Evolutionary conservation across 441 rosid species (phyloP), one percentile per base, ranked within the genome.

Genomic region (Francoa sonchifolia): DNA sequence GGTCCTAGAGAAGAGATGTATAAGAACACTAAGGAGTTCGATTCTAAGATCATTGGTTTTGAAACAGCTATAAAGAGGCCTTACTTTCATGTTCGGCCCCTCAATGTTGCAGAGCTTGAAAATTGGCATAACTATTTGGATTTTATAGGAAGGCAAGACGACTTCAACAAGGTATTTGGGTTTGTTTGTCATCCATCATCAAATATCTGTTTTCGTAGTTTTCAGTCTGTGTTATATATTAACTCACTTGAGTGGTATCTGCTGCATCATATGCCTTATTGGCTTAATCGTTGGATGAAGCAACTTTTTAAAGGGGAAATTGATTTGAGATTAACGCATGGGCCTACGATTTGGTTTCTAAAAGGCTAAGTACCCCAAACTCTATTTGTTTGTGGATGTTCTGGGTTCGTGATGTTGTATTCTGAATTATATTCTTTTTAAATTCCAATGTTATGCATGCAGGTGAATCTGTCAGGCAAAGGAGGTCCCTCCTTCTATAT

Each of bases 221-320:
- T 67, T 60, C 66, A 74, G 93, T 63, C 49, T 58, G 56, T 70
- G 67, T 68, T 67, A 73, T 59, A 67, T 45, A 57, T 64, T 81
- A 82, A 68, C 88, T 75, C 64, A 83, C 96, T 83, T 70, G 65
- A 80, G 69, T 83, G 79, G 75, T 72, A 75, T 72, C 78, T 81
- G 86, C 95, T 83, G 92, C 90, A 63, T 72, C 92, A 63, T 83
- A 65, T 76, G 77, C 90, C 71, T 74, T 79, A 68, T 80, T 86
- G 95, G 97, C 92, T 83, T 76, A 77, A 73, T 65, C 82, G 79
- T 81, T 87, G 92, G 99, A 72, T 87, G 89, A 86, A 75, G 95
- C 94, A 68, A 78, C 82, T 62, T 82, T 71, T 79, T 65, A 60
- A 73, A 63, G 68, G 82, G 82, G 94, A 82, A 71, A 69, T 77